phyloP scores from a whole-genome alignment of 2,329 filamentous ascomycete species.

The Plectosphaerella plurivora region DNA sequence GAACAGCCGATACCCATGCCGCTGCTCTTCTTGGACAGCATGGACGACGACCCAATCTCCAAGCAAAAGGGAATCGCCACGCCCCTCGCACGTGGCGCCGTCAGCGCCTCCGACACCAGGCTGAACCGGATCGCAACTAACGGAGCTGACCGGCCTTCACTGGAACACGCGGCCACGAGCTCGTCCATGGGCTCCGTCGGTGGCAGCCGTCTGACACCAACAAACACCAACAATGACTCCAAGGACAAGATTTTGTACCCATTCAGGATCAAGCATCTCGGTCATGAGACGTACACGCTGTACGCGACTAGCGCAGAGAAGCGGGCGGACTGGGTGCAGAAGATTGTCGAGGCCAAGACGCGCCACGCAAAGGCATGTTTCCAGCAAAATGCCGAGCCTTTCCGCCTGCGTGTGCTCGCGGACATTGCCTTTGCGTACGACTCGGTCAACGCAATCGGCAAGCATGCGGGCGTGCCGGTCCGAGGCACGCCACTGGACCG shows the following conservation, averaged over 20 bases:
- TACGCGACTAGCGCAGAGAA: constrained; percentile 75
- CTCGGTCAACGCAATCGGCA: constrained; percentile 51
- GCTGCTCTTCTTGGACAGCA: constrained; percentile 84
- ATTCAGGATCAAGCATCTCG: constrained; percentile 93
- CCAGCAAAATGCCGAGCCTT: constrained; percentile 92
- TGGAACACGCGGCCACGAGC: constrained; percentile 65
- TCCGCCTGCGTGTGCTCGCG: constrained; percentile 84
- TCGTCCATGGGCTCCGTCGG: constrained; percentile 56
- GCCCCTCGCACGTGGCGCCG: constrained; percentile 51
- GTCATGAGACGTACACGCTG: constrained; percentile 86
- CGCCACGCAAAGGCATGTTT: constrained; percentile 84
- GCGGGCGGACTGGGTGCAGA: constrained; percentile 84
- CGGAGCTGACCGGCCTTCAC: constrained; percentile 46
- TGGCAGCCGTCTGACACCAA: constrained; percentile 31
- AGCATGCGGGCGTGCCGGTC: constrained; percentile 67
- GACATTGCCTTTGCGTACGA: constrained; percentile 89
- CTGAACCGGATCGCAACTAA: constrained; percentile 52
- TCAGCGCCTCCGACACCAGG: constrained; percentile 51
- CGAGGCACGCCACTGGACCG: constrained; percentile 87
- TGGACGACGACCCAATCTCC: constrained; percentile 84
- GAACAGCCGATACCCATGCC: constrained; percentile 87
- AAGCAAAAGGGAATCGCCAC: constrained; percentile 73
- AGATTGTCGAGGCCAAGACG: constrained; percentile 93
- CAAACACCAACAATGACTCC: constrained; percentile 53
- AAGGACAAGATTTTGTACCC: constrained; percentile 87